These are phyloP conservation scores for Lachnellula occidentalis DNA, from an alignment of 2,329 filamentous ascomycete genomes.

Conservation along the genomic window DNA sequence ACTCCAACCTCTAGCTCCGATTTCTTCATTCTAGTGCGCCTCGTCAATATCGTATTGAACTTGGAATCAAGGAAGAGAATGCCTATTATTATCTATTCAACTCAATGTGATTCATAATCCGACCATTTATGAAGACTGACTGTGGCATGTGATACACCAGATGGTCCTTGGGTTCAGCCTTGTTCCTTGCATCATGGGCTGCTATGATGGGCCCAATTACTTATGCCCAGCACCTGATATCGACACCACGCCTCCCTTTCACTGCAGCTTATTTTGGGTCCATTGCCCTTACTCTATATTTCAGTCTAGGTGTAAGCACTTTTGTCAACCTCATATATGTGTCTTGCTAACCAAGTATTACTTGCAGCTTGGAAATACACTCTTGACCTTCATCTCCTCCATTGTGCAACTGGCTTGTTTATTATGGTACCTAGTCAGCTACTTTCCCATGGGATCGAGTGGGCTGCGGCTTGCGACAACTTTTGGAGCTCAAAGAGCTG, in stretches of 20 bases:
- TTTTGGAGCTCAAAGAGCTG: constrained; percentile 78
- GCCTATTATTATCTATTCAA: constrained; percentile 3
- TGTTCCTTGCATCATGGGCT: constrained; percentile 90
- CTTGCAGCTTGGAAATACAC: constrained; percentile 69
- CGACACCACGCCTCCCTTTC: constrained; percentile 80
- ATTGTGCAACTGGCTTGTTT: constrained; percentile 79
- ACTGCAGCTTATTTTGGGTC: constrained; percentile 93
- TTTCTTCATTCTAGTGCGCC: neutral
- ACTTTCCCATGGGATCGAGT: constrained; percentile 94
- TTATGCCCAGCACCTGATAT: constrained; percentile 80
- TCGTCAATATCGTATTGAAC: neutral
- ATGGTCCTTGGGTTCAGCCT: constrained; percentile 87
- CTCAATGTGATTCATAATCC: constrained; percentile 15
- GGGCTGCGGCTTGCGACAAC: constrained; percentile 80
- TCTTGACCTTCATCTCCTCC: constrained; percentile 80
- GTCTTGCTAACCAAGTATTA: constrained; percentile 16
- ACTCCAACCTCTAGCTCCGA: constrained; percentile 3
- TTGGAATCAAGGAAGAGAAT: neutral
- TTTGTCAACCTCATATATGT: neutral
- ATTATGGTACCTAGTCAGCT: constrained; percentile 91
- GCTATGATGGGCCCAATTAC: constrained; percentile 86
- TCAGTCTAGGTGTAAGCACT: constrained; percentile 78
- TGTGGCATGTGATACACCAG: constrained; percentile 44
- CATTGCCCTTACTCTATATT: constrained; percentile 84
- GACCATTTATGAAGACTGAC: constrained; percentile 20